Evolutionary conservation across 1,139 yeast genomes (phyloP).

Genomic region (Saccharomyces hybrid): DNA sequence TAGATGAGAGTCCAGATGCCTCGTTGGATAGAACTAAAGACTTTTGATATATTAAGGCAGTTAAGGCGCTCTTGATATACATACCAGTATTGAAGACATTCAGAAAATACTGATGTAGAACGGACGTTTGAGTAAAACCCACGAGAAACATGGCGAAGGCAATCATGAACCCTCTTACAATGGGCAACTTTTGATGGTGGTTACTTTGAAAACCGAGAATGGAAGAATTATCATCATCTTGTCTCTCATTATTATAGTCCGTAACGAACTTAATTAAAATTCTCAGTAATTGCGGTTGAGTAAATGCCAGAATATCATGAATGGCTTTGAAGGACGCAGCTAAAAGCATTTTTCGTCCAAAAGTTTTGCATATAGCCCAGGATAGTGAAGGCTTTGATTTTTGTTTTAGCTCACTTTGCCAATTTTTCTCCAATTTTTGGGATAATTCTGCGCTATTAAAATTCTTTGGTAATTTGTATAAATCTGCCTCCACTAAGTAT

Average conservation of each 20-base stretch:
- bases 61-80: slow-evolving; percentile 76
- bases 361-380: slow-evolving; percentile 55
- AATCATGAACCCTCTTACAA: slow-evolving; percentile 76
- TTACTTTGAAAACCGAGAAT: slow-evolving; percentile 17
- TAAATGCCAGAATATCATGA: slow-evolving; percentile 78
- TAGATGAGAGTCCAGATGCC: slow-evolving; percentile 67
- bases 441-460: slow-evolving; percentile 51
- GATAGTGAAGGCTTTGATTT: slow-evolving; percentile 56
- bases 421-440: slow-evolving; percentile 45
- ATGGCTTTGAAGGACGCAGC: slow-evolving; percentile 73
- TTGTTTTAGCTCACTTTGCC: slow-evolving; percentile 45
- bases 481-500: slow-evolving; percentile 65
- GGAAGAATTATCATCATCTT: slow-evolving; percentile 11
- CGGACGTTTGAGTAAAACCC: slow-evolving; percentile 75
- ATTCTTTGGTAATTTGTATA: slow-evolving; percentile 70
- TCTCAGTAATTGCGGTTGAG: slow-evolving; percentile 81
- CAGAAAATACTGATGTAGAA: slow-evolving; percentile 88
- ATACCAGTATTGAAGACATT: slow-evolving; percentile 85
- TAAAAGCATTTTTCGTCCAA: slow-evolving; percentile 58
- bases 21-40: slow-evolving; percentile 77
- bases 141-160: slow-evolving; percentile 78
- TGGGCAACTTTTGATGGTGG: slow-evolving; percentile 38
- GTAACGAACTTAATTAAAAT: slow-evolving; percentile 74
- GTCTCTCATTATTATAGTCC: slow-evolving; percentile 50
- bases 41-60: slow-evolving; percentile 73